phyloP scores from a whole-genome alignment of 176 grass and related monocot species.

The Puya raimondii region DNA sequence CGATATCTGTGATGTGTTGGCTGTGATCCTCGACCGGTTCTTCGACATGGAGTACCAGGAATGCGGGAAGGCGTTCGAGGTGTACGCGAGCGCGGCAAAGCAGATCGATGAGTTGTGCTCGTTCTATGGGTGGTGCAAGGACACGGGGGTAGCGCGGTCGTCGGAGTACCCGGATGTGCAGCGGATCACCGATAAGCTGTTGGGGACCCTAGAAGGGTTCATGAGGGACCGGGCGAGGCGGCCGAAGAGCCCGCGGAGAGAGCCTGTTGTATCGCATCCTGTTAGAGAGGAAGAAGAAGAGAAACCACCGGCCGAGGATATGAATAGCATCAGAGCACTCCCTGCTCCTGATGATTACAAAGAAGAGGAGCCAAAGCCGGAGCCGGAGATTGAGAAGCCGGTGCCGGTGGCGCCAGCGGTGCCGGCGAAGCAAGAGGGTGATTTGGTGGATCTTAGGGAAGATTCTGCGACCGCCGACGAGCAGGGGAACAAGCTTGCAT shows the following conservation, averaged over 20 bases:
- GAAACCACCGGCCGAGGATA: conserved; percentile 9
- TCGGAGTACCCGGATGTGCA: conserved; percentile 50
- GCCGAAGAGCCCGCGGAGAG: conserved; percentile 24
- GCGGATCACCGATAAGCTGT: conserved; percentile 40
- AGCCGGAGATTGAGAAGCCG: neutral
- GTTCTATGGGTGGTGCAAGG: conserved; percentile 59
- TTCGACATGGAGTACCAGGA: conserved; percentile 72
- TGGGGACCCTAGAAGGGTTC: conserved; percentile 70
- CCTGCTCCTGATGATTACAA: conserved; percentile 27
- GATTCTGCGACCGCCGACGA: conserved; percentile 23
- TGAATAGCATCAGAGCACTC: conserved; percentile 51
- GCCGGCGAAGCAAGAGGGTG: conserved; percentile 9
- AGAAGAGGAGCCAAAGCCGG: conserved; percentile 17
- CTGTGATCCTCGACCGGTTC: conserved; percentile 55
- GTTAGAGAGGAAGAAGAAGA: conserved; percentile 3
- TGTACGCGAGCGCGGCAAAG: conserved; percentile 44
- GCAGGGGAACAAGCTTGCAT: conserved; percentile 55
- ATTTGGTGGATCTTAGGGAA: conserved; percentile 62
- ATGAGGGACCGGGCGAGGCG: conserved; percentile 34
- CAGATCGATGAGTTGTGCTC: conserved; percentile 45
- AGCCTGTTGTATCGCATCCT: conserved; percentile 4
- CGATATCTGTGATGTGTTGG: conserved; percentile 41
- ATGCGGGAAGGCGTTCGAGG: conserved; percentile 64
- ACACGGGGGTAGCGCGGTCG: conserved; percentile 32
- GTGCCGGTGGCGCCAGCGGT: neutral